Conservation (phyloP, 1,139 yeast genomes). For the Pneumocystis canis region DNA sequence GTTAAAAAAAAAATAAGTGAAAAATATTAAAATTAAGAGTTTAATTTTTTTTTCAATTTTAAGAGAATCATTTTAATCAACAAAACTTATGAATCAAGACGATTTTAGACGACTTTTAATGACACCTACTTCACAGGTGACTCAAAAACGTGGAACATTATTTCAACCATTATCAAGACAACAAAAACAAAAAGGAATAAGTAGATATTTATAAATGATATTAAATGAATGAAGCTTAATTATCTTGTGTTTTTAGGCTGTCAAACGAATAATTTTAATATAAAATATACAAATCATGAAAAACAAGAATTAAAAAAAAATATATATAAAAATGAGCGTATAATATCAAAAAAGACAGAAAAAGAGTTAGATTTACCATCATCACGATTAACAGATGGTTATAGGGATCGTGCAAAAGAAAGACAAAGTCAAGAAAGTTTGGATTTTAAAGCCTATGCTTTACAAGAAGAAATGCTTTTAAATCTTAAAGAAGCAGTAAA, state of each 20-base stretch:
- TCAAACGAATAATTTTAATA: no score
- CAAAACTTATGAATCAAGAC: not conserved
- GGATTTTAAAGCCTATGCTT: not conserved
- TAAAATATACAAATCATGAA: no score
- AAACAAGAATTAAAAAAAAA: no score
- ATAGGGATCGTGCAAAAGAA: not conserved
- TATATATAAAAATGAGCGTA: no score
- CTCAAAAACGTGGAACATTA: not conserved
- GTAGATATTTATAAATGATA: no score
- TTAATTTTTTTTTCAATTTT: no score
- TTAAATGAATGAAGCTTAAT: no score
- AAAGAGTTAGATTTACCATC: not conserved
- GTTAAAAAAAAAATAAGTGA: no score
- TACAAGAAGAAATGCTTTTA: not conserved
- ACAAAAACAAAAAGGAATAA: not conserved
- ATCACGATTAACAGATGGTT: not conserved
- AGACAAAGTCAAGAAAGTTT: not conserved
- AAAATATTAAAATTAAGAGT: no score
- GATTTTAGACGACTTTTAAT: not conserved
- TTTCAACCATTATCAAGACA: not conserved
- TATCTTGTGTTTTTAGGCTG: no score
- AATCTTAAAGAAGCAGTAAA: conserved; percentile 3
- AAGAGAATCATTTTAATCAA: no score
- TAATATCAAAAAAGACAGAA: no score
- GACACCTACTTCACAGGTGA: not conserved